These are phyloP conservation scores for Trichoderma brevicompactum DNA, from an alignment of 2,329 filamentous ascomycete species.

Conservation along the genomic window DNA sequence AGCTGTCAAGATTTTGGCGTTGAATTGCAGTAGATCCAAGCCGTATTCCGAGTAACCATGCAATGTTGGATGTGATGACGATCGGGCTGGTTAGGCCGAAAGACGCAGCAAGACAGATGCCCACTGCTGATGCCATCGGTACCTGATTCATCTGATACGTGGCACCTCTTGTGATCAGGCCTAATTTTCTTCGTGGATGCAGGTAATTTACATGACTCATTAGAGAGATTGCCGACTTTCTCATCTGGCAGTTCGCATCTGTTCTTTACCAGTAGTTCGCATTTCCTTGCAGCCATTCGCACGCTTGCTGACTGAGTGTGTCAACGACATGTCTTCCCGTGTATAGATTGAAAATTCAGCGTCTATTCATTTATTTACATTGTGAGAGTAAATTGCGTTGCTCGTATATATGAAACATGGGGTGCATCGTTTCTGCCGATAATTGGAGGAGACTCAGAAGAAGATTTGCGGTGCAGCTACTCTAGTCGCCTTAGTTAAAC, in stretches of 20 bases:
- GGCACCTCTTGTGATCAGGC: not conserved
- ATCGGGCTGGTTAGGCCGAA: too few relatives aligned
- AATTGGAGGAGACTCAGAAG: not conserved
- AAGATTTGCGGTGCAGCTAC: too few relatives aligned
- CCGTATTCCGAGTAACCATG: too few relatives aligned
- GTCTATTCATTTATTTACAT: too few relatives aligned
- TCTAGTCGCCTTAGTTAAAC: too few relatives aligned
- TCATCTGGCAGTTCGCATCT: not conserved
- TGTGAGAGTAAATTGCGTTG: not conserved
- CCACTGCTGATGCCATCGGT: not conserved
- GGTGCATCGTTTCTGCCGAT: too few relatives aligned
- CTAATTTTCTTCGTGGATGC: not conserved
- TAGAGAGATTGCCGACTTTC: not conserved
- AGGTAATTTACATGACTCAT: not conserved
- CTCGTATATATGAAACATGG: too few relatives aligned
- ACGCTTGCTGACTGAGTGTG: not conserved
- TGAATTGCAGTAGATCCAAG: not conserved
- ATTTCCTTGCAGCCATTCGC: not conserved
- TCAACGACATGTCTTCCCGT: slow-evolving; percentile 3
- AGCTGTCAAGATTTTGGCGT: not conserved
- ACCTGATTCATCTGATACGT: not conserved
- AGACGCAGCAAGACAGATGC: not conserved
- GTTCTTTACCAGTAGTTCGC: slow-evolving; percentile 1
- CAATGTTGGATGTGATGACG: too few relatives aligned
- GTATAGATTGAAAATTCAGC: not conserved